Evolutionary conservation across 2,329 filamentous ascomycete genomes (phyloP).

Genomic region (Arthrinium puccinioides): DNA sequence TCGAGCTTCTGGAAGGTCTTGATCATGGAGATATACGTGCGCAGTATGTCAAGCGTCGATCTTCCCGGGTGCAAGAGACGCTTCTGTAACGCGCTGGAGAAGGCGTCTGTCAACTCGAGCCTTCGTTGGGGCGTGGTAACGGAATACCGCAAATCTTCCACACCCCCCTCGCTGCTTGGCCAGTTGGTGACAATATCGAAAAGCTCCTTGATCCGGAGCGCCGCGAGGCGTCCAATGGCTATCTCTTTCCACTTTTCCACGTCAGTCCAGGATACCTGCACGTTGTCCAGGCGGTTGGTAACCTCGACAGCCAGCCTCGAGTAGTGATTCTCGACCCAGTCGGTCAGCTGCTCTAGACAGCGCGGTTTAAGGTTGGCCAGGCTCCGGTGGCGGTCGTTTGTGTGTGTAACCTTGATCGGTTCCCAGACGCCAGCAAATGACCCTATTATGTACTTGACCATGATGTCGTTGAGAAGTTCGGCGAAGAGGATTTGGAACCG

Average conservation of each 20-base stretch:
- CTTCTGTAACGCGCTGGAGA: conserved; percentile 56
- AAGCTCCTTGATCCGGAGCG: conserved; percentile 61
- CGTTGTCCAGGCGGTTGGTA: conserved; percentile 37
- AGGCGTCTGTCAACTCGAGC: conserved; percentile 61
- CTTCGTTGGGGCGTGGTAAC: conserved; percentile 63
- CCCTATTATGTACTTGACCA: conserved; percentile 54
- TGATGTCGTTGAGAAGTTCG: conserved; percentile 59
- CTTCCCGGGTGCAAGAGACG: conserved; percentile 68
- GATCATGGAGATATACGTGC: conserved; percentile 74
- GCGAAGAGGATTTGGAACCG: conserved; percentile 65
- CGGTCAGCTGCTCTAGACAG: conserved; percentile 51
- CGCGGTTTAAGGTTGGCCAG: conserved; percentile 34
- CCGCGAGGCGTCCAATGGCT: conserved; percentile 60
- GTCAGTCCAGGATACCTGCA: conserved; percentile 43
- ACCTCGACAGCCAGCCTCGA: conserved; percentile 57
- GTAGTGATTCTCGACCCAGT: conserved; percentile 65
- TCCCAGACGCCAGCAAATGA: conserved; percentile 59
- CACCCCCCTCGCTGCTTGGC: conserved; percentile 63
- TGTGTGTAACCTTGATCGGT: conserved; percentile 16
- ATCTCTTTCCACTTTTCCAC: conserved; percentile 65
- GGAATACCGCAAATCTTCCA: conserved; percentile 67
- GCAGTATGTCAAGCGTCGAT: conserved; percentile 68
- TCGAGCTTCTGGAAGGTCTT: conserved; percentile 69
- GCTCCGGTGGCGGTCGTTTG: conserved; percentile 13
- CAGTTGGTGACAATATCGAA: conserved; percentile 75